Base-by-base conservation (phyloP, 371 early-diverging fungal species). In the Blyttiomyces sp. region DNA sequence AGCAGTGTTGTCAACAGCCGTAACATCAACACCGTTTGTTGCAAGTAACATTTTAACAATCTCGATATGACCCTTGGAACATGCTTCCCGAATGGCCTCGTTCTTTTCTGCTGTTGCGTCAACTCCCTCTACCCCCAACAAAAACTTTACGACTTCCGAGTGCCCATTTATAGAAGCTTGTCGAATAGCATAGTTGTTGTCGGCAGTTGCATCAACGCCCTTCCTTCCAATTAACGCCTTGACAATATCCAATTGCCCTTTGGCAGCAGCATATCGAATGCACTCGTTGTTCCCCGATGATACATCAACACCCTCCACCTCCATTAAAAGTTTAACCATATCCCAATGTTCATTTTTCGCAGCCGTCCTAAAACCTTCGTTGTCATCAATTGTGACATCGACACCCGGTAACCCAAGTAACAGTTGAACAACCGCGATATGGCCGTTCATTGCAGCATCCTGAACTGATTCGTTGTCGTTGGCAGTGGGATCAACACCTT, bases 21-120 rank as follows among this genome's bases (percentile, higher is more conserved):
- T 23, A 19, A 55, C 49, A 54, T 68, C 49, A 6, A 62, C 62
- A 4, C 54, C 26, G 1, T 31, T 31, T 9, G 51, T 50, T 3
- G 16, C 13, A 16, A 68, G 19, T n/a, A 68, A 36, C 21, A 62
- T 31, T 4, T 43, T 35, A 16, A 68, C 68, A 11, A 68, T 30
- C 13, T 23, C 42, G 2, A 46, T 21, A 39, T 61, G 48, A 3
- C 59, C 59, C 36, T 58, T 31, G 21, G 26, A 33, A 7, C 21
- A 54, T 39, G 39, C 39, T 39, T 39, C n/a, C n/a, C n/a, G 13
- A n/a, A 39, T 39, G n/a, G 39, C 39, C n/a, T 39, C 39, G 39
- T 39, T 39, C 13, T 39, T n/a, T 39, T 39, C 39, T 24, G 26
- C 31, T 3, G 33, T 11, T 16, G 24, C 31, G 2, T 51, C 33